Conservation (phyloP, 352 stramenopile genomes). For the Paralagenidium karlingii region DNA sequence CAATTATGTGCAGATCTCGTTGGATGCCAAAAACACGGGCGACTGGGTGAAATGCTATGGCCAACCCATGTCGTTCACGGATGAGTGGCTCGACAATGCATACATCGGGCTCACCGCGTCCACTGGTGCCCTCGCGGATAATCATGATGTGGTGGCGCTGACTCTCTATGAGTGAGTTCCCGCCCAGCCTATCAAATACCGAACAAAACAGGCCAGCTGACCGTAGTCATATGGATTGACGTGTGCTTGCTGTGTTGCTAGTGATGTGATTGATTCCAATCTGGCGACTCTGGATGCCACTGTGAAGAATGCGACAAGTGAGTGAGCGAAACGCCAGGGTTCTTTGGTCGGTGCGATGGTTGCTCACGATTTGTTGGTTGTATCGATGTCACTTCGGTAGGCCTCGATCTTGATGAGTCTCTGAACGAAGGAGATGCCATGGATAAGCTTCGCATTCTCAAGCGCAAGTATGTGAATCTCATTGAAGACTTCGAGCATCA, state of each 20-base stretch:
- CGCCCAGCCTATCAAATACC: too few relatives aligned
- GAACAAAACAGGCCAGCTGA: too few relatives aligned
- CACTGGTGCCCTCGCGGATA: conserved; percentile 70
- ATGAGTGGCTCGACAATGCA: conserved; percentile 47
- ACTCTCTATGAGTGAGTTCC: conserved; percentile 74
- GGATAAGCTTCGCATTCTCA: conserved; percentile 48
- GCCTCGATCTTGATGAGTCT: conserved; percentile 28
- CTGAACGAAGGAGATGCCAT: conserved; percentile 40
- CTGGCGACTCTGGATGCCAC: conserved; percentile 35
- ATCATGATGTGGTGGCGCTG: conserved; percentile 67
- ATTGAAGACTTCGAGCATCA: conserved; percentile 79
- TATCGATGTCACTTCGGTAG: too few relatives aligned
- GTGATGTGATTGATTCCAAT: conserved; percentile 48
- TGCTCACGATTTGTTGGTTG: too few relatives aligned
- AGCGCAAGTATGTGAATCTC: conserved; percentile 68
- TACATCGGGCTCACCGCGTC: conserved; percentile 67
- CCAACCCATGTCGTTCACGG: conserved; percentile 26
- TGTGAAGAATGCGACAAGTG: conserved; percentile 37
- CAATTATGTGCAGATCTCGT: conserved; percentile 48
- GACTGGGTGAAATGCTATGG: conserved; percentile 59
- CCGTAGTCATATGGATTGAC: too few relatives aligned
- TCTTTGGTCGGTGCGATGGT: too few relatives aligned
- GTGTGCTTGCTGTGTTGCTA: conserved; percentile 11
- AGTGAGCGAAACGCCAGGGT: too few relatives aligned
- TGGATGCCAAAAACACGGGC: conserved; percentile 59